A percentile compares a stretch with the other conserved stretches of the same genome.
phyloP scores from a whole-genome alignment of 2,329 filamentous ascomycete genomes.

The Penicillium decumbens region DNA sequence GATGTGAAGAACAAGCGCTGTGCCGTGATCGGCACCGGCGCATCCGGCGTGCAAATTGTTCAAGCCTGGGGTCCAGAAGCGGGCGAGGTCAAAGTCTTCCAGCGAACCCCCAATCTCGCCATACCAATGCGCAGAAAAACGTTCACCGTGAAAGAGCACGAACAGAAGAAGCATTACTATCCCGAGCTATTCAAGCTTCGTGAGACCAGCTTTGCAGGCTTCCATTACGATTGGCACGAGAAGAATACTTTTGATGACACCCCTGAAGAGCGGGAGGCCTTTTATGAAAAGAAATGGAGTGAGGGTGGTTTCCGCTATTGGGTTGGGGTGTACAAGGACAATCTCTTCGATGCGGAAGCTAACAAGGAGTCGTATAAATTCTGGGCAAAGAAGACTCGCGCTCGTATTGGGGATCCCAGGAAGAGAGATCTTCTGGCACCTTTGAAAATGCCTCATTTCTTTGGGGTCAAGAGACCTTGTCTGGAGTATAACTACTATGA shows the following conservation, averaged over 20 bases:
- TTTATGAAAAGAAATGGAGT: slow-evolving; percentile 50
- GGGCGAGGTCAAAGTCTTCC: slow-evolving; percentile 56
- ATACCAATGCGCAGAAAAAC: slow-evolving; percentile 55
- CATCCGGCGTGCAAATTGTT: slow-evolving; percentile 53
- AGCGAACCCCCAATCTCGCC: slow-evolving; percentile 62
- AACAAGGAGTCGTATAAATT: slow-evolving; percentile 55
- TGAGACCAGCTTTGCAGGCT: slow-evolving; percentile 54
- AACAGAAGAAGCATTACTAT: slow-evolving; percentile 44
- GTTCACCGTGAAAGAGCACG: slow-evolving; percentile 51
- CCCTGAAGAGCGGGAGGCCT: slow-evolving; percentile 47
- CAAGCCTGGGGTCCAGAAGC: slow-evolving; percentile 56
- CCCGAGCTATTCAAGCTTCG: slow-evolving; percentile 52
- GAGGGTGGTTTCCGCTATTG: slow-evolving; percentile 54
- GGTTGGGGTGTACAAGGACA: slow-evolving; percentile 54
- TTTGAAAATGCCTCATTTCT: slow-evolving; percentile 50
- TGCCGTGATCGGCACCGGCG: slow-evolving; percentile 54
- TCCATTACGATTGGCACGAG: slow-evolving; percentile 54
- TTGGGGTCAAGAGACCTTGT: slow-evolving; percentile 50
- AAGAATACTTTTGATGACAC: slow-evolving; percentile 55
- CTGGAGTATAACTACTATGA: slow-evolving; percentile 52
- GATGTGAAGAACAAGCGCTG: slow-evolving; percentile 49
- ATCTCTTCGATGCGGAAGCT: slow-evolving; percentile 44
- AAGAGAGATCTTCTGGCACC: slow-evolving; percentile 53
- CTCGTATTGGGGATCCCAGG: slow-evolving; percentile 48
- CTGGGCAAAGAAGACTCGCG: slow-evolving; percentile 51